A percentile compares a stretch with the other conserved stretches of the same genome.
phyloP scores from a whole-genome alignment of 495 filamentous ascomycete genomes.

The Daldinia childiae region DNA sequence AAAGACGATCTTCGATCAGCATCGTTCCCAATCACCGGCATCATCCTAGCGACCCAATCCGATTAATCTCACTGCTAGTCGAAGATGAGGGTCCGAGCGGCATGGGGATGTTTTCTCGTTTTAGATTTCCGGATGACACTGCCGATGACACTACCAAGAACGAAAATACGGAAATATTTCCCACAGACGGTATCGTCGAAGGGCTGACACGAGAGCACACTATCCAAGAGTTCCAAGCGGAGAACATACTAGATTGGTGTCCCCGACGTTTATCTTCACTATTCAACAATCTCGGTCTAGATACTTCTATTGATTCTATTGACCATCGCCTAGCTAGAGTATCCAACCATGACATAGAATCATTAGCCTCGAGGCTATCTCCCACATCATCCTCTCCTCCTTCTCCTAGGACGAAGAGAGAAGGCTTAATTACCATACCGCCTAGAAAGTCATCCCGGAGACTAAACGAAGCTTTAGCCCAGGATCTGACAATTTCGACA shows the following conservation, averaged over 20 bases:
- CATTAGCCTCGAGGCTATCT: slow-evolving; percentile 2
- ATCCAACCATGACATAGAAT: neutral
- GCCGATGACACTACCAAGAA: slow-evolving; percentile 30
- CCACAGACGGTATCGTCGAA: neutral
- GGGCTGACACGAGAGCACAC: slow-evolving; percentile 1
- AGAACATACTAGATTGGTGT: slow-evolving; percentile 41
- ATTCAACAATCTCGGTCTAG: slow-evolving; percentile 42
- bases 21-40: slow-evolving; percentile 24
- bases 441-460: slow-evolving; percentile 11
- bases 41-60: slow-evolving; percentile 23
- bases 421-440: slow-evolving; percentile 1
- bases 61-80: slow-evolving; percentile 9
- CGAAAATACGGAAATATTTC: neutral
- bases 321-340: slow-evolving; percentile 19
- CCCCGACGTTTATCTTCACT: slow-evolving; percentile 42
- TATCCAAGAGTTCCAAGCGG: neutral
- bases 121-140: slow-evolving; percentile 38
- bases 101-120: slow-evolving; percentile 23
- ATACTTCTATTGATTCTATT: slow-evolving; percentile 34
- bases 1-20: slow-evolving; percentile 39
- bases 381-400: slow-evolving; percentile 34
- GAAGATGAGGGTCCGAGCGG: neutral
- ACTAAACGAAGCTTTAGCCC: neutral
- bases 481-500: neutral
- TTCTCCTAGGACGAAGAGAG: slow-evolving; percentile 24